Conservation (phyloP, 2,329 filamentous ascomycete genomes). For the Fusarium dimerum region DNA sequence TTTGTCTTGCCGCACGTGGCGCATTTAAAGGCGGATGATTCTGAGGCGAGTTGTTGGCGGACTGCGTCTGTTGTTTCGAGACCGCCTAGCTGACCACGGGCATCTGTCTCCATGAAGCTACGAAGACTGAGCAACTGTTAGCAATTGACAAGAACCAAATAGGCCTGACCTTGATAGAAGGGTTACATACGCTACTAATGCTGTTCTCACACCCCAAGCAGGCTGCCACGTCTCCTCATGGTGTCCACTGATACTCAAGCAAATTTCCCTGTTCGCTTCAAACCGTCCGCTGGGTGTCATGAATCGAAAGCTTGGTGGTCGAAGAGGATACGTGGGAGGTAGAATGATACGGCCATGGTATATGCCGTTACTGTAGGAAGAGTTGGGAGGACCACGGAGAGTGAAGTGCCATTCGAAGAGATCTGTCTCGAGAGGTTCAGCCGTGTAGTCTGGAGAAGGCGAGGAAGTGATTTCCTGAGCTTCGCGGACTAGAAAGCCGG, state of each 20-base stretch:
- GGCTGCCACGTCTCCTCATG: conserved; percentile 99
- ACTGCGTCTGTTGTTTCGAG: conserved; percentile 73
- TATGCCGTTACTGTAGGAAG: conserved; percentile 76
- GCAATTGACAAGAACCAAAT: not conserved
- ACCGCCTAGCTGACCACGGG: conserved; percentile 85
- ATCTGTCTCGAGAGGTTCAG: conserved; percentile 81
- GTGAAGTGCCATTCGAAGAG: conserved; percentile 99
- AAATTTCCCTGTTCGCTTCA: conserved; percentile 96
- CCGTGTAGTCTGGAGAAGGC: conserved; percentile 83
- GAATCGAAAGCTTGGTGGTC: conserved; percentile 95
- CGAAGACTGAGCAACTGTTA: conserved; percentile 54
- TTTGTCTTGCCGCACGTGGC: conserved; percentile 70
- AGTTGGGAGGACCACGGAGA: conserved; percentile 81
- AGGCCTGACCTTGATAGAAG: not conserved
- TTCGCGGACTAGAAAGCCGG: conserved; percentile 70
- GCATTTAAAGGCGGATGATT: conserved; percentile 69
- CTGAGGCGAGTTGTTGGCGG: conserved; percentile 67
- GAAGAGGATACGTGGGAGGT: conserved; percentile 84
- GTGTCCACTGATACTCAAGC: conserved; percentile 88
- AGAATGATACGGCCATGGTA: conserved; percentile 96
- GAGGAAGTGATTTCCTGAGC: conserved; percentile 79
- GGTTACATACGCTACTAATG: conserved; percentile 62
- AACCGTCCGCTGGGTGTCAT: conserved; percentile 89
- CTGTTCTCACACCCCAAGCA: conserved; percentile 93
- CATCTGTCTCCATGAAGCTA: conserved; percentile 91